A percentile compares a stretch with the other conserved stretches of the same genome.
Evolutionary conservation across 768 basidiomycete genomes (phyloP).

Genomic region (Russula lepida): DNA sequence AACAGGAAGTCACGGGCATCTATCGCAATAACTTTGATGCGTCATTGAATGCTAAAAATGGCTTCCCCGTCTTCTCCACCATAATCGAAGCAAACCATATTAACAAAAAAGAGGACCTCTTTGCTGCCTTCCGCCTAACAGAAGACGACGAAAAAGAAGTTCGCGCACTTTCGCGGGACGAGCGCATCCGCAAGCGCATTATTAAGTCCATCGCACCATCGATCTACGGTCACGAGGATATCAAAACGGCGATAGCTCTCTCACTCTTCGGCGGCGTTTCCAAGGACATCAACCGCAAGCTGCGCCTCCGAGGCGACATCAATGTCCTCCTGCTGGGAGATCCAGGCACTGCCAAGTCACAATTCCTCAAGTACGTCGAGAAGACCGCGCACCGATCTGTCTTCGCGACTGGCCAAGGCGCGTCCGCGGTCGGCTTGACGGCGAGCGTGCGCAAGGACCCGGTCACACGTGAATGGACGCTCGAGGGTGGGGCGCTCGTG

Average conservation of each 20-base stretch:
- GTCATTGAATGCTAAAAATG: constrained; percentile 95
- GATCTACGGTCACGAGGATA: constrained; percentile 98
- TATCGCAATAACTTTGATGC: constrained; percentile 99
- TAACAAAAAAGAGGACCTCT: constrained; percentile 98
- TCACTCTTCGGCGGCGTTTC: constrained; percentile 90
- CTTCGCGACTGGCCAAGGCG: constrained; percentile 97
- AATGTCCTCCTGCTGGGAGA: constrained; percentile 94
- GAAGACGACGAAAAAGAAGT: constrained; percentile 97
- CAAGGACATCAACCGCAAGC: constrained; percentile 96
- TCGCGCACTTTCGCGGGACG: constrained; percentile 76
- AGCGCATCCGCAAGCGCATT: constrained; percentile 93
- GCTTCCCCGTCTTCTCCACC: constrained; percentile 98
- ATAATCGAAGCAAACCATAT: constrained; percentile 97
- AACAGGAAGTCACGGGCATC: constrained; percentile 91
- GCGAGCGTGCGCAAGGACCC: constrained; percentile 99
- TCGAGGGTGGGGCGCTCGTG: constrained; percentile 97
- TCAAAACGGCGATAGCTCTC: constrained; percentile 94
- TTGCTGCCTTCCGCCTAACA: constrained; percentile 94
- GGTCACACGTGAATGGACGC: constrained; percentile 94
- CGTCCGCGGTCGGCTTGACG: constrained; percentile 95
- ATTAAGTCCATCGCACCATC: constrained; percentile 98
- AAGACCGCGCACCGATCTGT: constrained; percentile 98
- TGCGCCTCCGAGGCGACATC: constrained; percentile 94
- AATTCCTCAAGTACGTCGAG: constrained; percentile 97
- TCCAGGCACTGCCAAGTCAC: constrained; percentile 98